A percentile compares a stretch with the other conserved stretches of the same genome.
Evolutionary conservation across 805 yeast genomes (phyloP).

Genomic region (Starmerella scarabaei): DNA sequence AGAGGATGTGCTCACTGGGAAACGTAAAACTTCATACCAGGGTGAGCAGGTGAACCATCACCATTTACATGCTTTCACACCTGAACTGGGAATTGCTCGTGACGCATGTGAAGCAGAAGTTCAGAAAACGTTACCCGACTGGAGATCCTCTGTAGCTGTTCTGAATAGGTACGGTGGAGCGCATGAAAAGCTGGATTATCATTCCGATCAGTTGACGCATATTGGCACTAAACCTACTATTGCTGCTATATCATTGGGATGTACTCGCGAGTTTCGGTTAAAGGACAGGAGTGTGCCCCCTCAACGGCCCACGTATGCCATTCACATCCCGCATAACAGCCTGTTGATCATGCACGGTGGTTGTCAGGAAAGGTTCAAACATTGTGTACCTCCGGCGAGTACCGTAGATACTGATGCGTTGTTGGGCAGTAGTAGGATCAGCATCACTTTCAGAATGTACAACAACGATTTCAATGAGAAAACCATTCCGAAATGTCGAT

Average conservation of each 20-base stretch:
- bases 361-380: slow-evolving; percentile 64
- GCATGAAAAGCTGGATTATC: slow-evolving; percentile 51
- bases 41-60: slow-evolving; percentile 26
- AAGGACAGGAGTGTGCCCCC: slow-evolving; percentile 23
- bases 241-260: slow-evolving; percentile 57
- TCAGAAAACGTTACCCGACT: slow-evolving; percentile 29
- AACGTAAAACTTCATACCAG: slow-evolving; percentile 25
- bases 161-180: slow-evolving; percentile 43
- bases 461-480: slow-evolving; percentile 29
- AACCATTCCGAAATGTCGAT: slow-evolving; percentile 35
- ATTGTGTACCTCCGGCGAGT: slow-evolving; percentile 40
- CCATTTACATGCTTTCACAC: slow-evolving; percentile 29
- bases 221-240: slow-evolving; percentile 61
- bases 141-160: slow-evolving; percentile 45
- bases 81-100: slow-evolving; percentile 32
- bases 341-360: slow-evolving; percentile 64
- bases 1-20: slow-evolving; percentile 12
- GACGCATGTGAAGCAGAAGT: slow-evolving; percentile 32
- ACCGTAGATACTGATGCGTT: slow-evolving; percentile 35
- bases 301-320: slow-evolving; percentile 31
- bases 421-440: slow-evolving; percentile 42
- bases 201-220: slow-evolving; percentile 58
- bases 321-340: slow-evolving; percentile 60
- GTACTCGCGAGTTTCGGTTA: slow-evolving; percentile 53
- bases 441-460: slow-evolving; percentile 52